Evolutionary conservation across 1,284 basidiomycete species (phyloP), one percentile per base, ranked within the genome.

Genomic region (Entoloma clypeatum): DNA sequence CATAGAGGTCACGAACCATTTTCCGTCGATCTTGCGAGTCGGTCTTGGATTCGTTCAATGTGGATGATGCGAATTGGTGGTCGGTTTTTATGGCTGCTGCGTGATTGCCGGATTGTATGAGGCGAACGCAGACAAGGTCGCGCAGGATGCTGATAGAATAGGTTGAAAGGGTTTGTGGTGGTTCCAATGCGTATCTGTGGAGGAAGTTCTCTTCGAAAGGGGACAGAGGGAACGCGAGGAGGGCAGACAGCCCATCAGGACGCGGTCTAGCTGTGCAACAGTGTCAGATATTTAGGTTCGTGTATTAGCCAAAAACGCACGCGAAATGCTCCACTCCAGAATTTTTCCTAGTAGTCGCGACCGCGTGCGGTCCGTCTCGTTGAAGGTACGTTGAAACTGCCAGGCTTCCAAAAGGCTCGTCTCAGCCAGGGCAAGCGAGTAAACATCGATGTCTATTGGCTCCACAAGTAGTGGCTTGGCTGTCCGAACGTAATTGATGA

Each of bases 101-200:
- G 54, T 86, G 83, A 46, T 79, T 74, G 3, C 88, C 89, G 5
- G 72, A 72, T 55, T 90, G 85, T 22, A 92, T 77, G 3, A 91
- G 73, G 8, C 89, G 79, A 7, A 87, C 76, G 42, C 82, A 88
- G 22, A 90, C 72, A n/a, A 92, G 73, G 53, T 92, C 86, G 58
- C 91, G 88, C 0, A 92, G 62, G 8, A 80, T 66, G 2, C 77
- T 71, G 14, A 82, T 62, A 1, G 79, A 76, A 0, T 65, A 47
- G 0, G 68, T 45, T 0, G 77, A 60, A 17, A 82, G 59, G 19
- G 67, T 53, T 24, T 67, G 50, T 0, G 82, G 77, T 3, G 83
- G 79, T 11, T 72, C 64, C 16, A 77, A 65, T 1, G 81, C 80
- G 47, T 77, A 79, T 0, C 62, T 48, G 32, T 79, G 72, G 1